These are phyloP conservation scores for Russula earlei DNA, from an alignment of 768 basidiomycete species.

Conservation along the genomic window DNA sequence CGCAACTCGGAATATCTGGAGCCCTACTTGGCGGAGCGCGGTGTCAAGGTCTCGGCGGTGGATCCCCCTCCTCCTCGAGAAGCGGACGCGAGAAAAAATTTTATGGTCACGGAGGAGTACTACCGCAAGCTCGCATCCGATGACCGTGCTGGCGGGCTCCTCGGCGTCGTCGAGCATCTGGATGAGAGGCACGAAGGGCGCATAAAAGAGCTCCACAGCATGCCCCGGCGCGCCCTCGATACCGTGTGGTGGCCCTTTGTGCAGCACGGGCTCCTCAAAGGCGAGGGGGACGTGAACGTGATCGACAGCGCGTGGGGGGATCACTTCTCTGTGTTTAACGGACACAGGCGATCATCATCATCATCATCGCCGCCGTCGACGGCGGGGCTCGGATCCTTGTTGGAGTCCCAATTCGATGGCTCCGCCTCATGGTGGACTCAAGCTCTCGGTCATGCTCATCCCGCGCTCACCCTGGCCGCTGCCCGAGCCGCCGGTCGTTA, in stretches of 20 bases:
- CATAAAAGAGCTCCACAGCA: slow-evolving; percentile 62
- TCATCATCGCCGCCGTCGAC: too few species aligned
- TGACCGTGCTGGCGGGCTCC: slow-evolving; percentile 31
- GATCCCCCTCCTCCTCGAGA: slow-evolving; percentile 48
- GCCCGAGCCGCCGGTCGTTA: slow-evolving; percentile 88
- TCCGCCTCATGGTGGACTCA: slow-evolving; percentile 99
- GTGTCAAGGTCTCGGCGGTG: slow-evolving; percentile 44
- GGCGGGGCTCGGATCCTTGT: slow-evolving; percentile 28
- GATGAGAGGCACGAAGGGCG: slow-evolving; percentile 55
- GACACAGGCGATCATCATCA: slow-evolving; percentile 16
- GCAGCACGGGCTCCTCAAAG: slow-evolving; percentile 69
- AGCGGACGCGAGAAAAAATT: slow-evolving; percentile 38
- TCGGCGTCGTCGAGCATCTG: slow-evolving; percentile 45
- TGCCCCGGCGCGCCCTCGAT: slow-evolving; percentile 69
- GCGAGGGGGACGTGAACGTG: slow-evolving; percentile 68
- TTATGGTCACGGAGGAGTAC: slow-evolving; percentile 53
- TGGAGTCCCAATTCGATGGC: slow-evolving; percentile 68
- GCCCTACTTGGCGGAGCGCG: slow-evolving; percentile 70
- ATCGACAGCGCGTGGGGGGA: slow-evolving; percentile 88
- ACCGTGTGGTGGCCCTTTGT: slow-evolving; percentile 97
- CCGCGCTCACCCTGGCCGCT: slow-evolving; percentile 73
- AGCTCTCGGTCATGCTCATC: slow-evolving; percentile 73
- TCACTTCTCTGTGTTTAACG: slow-evolving; percentile 67
- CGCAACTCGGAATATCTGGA: slow-evolving; percentile 76
- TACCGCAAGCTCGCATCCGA: slow-evolving; percentile 44